These are phyloP conservation scores for Albifimbria verrucaria DNA, from an alignment of 2,329 filamentous ascomycete species.

Conservation along the genomic window DNA sequence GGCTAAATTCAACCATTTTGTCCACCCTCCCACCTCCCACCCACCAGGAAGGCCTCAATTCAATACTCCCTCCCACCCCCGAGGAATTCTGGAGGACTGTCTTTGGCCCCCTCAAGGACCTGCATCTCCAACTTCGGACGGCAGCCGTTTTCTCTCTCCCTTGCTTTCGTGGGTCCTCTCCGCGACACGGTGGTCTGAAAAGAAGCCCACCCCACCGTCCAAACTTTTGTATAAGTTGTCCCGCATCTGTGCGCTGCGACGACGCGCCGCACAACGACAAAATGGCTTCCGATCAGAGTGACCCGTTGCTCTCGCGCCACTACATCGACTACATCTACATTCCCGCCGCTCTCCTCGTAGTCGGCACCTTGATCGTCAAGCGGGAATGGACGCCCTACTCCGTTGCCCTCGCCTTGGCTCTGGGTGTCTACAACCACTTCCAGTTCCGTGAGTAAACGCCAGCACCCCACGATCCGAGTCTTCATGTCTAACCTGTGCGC, in stretches of 20 bases:
- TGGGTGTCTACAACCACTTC: slow-evolving; percentile 71
- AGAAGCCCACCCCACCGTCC: neutral
- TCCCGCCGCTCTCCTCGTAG: slow-evolving; percentile 72
- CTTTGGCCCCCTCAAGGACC: too few relatives aligned
- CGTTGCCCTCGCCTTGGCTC: slow-evolving; percentile 58
- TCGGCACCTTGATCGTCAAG: slow-evolving; percentile 77
- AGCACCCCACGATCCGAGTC: neutral
- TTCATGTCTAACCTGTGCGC: slow-evolving; percentile 10
- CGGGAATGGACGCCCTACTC: slow-evolving; percentile 73
- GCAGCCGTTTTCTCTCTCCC: too few relatives aligned
- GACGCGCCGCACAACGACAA: slow-evolving; percentile 10
- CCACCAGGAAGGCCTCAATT: too few relatives aligned
- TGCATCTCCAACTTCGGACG: too few relatives aligned
- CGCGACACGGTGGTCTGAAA: too few relatives aligned
- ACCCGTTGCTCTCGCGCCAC: slow-evolving; percentile 47
- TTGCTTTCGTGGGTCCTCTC: too few relatives aligned
- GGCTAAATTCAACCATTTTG: neutral
- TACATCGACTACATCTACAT: slow-evolving; percentile 81
- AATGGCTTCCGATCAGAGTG: slow-evolving; percentile 23
- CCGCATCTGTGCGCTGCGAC: neutral
- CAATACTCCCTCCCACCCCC: neutral
- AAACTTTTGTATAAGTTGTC: neutral
- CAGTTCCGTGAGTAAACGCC: slow-evolving; percentile 59
- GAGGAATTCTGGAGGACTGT: neutral
- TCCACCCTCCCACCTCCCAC: neutral